Evolutionary conservation across 192 early-diverging fungal species (phyloP).

Genomic region (Linderina pennispora): DNA sequence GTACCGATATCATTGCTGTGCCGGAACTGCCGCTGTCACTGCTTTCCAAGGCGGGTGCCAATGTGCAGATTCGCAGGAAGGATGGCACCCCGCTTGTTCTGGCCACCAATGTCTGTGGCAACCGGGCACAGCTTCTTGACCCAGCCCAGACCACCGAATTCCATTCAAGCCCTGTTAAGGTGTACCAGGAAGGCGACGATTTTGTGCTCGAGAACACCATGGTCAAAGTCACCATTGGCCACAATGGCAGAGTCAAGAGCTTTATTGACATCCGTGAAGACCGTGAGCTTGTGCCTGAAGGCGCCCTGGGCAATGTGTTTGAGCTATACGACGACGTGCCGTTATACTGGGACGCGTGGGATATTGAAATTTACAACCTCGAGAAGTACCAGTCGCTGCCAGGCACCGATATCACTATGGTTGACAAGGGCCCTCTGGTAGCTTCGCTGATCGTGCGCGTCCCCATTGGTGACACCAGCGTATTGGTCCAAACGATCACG

Average conservation of each 20-base stretch:
- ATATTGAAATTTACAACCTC: constrained; percentile 88
- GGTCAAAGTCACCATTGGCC: constrained; percentile 63
- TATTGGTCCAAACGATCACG: constrained; percentile 67
- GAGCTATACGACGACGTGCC: constrained; percentile 84
- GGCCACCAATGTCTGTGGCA: constrained; percentile 26
- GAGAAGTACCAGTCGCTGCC: constrained; percentile 70
- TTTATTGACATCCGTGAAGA: constrained; percentile 51
- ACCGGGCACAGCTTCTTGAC: constrained; percentile 2
- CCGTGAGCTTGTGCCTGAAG: constrained; percentile 39
- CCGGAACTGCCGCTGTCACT: constrained; percentile 25
- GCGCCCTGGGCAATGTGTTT: constrained; percentile 72
- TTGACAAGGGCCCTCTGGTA: constrained; percentile 71
- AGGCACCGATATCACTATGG: constrained; percentile 43
- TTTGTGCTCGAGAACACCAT: constrained; percentile 67
- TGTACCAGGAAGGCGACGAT: constrained; percentile 1
- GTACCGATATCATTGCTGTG: constrained; percentile 59
- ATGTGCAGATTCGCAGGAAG: constrained; percentile 7
- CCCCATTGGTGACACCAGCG: constrained; percentile 57
- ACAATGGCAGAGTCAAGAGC: constrained; percentile 60
- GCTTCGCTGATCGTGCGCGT: constrained; percentile 63
- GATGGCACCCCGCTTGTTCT: constrained; percentile 7
- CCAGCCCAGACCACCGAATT: too few species aligned
- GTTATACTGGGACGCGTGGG: constrained; percentile 79
- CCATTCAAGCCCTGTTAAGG: not conserved
- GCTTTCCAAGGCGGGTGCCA: not conserved